phyloP scores from a whole-genome alignment of 257 asterid genomes.

The Plantago ovata region DNA sequence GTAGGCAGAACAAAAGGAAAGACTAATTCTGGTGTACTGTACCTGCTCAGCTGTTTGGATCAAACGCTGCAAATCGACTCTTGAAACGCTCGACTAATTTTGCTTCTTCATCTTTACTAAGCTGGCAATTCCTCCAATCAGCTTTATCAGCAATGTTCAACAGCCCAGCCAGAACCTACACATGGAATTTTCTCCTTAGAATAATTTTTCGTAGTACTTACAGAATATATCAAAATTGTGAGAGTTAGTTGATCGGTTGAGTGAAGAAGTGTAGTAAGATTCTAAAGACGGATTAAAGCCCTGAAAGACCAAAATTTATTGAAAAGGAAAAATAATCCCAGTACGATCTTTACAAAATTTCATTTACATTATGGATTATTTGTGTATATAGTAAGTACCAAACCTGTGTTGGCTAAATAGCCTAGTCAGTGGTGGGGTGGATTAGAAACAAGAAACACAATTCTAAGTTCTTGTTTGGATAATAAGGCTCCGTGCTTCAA shows the following conservation, averaged over 20 bases:
- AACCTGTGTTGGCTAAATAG: background rate
- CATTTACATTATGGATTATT: background rate
- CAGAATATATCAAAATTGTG: background rate
- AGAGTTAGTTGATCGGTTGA: background rate
- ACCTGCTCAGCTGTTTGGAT: conserved; percentile 54
- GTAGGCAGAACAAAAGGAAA: no score
- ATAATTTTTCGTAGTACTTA: background rate
- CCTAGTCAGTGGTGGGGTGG: no score
- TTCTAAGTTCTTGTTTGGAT: no score
- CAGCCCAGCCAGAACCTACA: conserved; percentile 92
- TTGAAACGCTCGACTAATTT: conserved; percentile 59
- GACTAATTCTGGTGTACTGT: conserved; percentile 7
- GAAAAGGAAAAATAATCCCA: background rate
- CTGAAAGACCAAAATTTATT: background rate
- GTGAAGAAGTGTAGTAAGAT: background rate
- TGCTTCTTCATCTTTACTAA: conserved; percentile 75
- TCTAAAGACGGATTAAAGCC: background rate
- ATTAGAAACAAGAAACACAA: no score
- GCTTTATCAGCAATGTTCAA: conserved; percentile 83
- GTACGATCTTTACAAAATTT: no score
- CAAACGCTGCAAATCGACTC: conserved; percentile 55
- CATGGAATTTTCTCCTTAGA: conserved; percentile 14
- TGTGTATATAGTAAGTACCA: background rate
- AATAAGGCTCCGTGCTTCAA: background rate
- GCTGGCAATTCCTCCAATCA: conserved; percentile 89